Base-by-base conservation (phyloP, 345 rosid species). In the Citrus maxima region DNA sequence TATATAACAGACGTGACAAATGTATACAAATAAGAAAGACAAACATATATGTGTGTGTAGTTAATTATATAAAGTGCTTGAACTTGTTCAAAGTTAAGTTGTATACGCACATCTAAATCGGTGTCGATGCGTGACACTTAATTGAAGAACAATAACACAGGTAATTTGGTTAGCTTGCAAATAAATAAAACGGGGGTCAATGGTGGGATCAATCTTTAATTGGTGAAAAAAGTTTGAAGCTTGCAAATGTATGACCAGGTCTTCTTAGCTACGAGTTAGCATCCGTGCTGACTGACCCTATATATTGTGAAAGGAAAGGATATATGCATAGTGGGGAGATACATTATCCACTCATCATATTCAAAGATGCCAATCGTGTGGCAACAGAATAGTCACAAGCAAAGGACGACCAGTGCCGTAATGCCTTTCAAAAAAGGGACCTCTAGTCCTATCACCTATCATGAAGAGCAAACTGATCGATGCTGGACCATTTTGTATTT, bases 291-390 rank as follows among this genome's bases (percentile, higher is more conserved):
- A 54, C 58, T 18, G 58, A 54, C 58, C 58, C 58, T 18, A 5
- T 54, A 13, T 3, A 1, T 1, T 3, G 18, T 46, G 51, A 13
- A 46, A 46, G 51, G 51, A 46, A 46, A 46, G 51, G 51, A 12
- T 46, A 13, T 13, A 3, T 12, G 13, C 51, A 3, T 46, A 12
- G 49, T 42, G 49, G 51, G 16, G 18, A 10, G 13, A 3, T 46
- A 3, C 3, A 13, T 13, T 0, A 13, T 13, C 51, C 14, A 4
- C 13, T 13, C 51, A 13, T 46, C 51, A 13, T 3, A 46, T 84
- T 82, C 85, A 86, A 83, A 84, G 87, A 87, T 81, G 83, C 87
- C 77, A 79, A 79, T 82, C 84, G 77, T 79, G 87, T 84, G 89
- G 83, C 74, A 72, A 74, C 2, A 59, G 67, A 37, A 70, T 56